Evolutionary conservation across 306 rosid species (phyloP), one percentile per base, ranked within the genome.

Genomic region (Trifolium subterraneum): DNA sequence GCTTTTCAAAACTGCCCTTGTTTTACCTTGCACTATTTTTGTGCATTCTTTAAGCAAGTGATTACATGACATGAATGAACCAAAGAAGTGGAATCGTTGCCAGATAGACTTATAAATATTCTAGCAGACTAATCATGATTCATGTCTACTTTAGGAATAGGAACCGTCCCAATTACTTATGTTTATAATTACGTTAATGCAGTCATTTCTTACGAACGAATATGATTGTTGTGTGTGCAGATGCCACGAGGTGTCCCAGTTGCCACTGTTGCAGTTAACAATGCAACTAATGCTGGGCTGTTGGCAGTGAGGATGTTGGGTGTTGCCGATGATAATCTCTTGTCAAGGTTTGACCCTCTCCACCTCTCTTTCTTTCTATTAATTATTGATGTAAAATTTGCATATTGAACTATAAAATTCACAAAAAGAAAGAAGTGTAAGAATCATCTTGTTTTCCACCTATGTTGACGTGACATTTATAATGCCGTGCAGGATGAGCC

Each of bases 201-300:
- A 12, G 11, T 42, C 11, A 54, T 41, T 70, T 77, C 41, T 42
- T 50, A 31, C 51, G 1, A 1, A 61, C 23, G 10, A 33, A 16
- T 14, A 33, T 36, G 22, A 71, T 63, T 31, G 35, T 68, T 83
- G 63, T 31, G 5, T 56, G 7, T 83, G 83, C 82, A 86, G 97
- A 93, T 91, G 96, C 97, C 97, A 1, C 72, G 84, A 75, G 97
- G 97, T 29, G 93, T 93, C 41, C 97, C 98, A 5, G 96, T 91
- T 55, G 97, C 96, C 19, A 86, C 94, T 25, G 90, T 93, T 39
- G 98, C 95, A 50, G 78, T 93, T 66, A 84, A 94, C 74, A 94
- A 94, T 35, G 88, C 97, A 12, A 84, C 94, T 39, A 91, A 94
- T 68, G 98, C 95, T 51, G 98, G 91, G 56, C 73, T 90, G 68